Base-by-base conservation (phyloP, 2,329 filamentous ascomycete genomes). In the Talaromyces sp. region DNA sequence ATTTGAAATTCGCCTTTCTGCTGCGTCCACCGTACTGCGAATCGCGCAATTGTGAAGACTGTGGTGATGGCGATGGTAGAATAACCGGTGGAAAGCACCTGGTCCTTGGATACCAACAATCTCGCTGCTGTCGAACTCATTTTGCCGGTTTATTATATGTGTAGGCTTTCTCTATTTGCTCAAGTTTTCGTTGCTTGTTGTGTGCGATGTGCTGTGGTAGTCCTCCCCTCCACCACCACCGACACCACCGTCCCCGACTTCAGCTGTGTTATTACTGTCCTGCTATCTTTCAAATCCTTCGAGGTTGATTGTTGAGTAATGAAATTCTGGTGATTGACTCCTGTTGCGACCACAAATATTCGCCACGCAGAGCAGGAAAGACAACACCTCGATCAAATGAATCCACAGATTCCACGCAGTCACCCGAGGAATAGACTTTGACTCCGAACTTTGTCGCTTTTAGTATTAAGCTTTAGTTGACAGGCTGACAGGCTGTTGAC, bases 1-100 rank as follows among this genome's bases (percentile, higher is more conserved):
- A 45, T 29, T 22, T 68, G 67, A 19, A 69, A 25, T 31, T 58
- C 40, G 1, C 27, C 54, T 27, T 63, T 60, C 13, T 54, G 63
- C 27, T 54, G 54, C 15, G 65, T 63, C 29, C 66, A 63, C 13
- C 54, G 62, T 10, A 69, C 43, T 8, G 51, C 45, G 31, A 66
- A 65, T 40, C 70, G 66, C 5, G 62, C 45, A n/a, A 65, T 19
- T 36, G 65, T 70, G 62, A 72, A 66, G n/a, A 59, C 27, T 13
- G 64, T 61, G 19, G 70, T 60, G 54, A 69, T 56, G 1, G 58
- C 67, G 34, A 72, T 68, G 67, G 68, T 71, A 10, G 69, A 45
- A 65, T 70, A 72, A 10, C 51, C 68, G 7, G 64, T 69, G 40
- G 62, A 38, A 56, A 61, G 61, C 62, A 69, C 61, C 47, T 69